phyloP scores from a whole-genome alignment of 306 rosid species.

The Dalbergia cochinchinensis region DNA sequence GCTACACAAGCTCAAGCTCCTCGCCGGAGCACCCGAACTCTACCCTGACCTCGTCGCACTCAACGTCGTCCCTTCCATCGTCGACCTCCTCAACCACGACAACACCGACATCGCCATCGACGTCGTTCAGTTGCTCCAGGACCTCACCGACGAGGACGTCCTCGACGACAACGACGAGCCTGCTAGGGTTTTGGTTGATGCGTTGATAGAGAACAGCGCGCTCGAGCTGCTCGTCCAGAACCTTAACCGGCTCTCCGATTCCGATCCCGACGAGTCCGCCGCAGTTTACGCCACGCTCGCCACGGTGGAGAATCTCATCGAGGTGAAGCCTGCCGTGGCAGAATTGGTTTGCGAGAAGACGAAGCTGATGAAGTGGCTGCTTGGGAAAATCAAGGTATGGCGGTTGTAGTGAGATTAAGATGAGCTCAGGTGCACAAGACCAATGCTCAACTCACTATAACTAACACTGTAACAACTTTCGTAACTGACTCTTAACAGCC shows the following conservation, averaged over 20 bases:
- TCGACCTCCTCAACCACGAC: constrained; percentile 78
- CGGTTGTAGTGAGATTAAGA: not conserved
- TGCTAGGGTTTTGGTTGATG: constrained; percentile 77
- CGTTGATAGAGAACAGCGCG: constrained; percentile 73
- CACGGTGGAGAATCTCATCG: constrained; percentile 86
- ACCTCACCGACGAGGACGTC: constrained; percentile 85
- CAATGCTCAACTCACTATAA: not conserved
- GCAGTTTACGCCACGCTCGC: constrained; percentile 78
- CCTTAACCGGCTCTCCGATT: constrained; percentile 68
- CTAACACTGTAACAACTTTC: not conserved
- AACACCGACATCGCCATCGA: constrained; percentile 90
- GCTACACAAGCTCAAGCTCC: constrained; percentile 79
- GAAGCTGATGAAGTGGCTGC: constrained; percentile 79
- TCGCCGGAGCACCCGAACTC: constrained; percentile 90
- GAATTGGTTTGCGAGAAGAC: constrained; percentile 89
- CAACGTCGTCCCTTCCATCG: constrained; percentile 78
- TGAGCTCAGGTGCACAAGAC: not conserved
- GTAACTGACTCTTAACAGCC: not conserved
- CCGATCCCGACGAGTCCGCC: constrained; percentile 78
- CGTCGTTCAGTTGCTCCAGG: constrained; percentile 83
- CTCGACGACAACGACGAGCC: constrained; percentile 84
- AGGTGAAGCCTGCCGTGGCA: constrained; percentile 90
- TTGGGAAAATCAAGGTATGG: constrained; percentile 76
- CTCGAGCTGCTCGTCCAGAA: constrained; percentile 87
- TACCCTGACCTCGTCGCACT: constrained; percentile 85